Base-by-base conservation (phyloP, 495 filamentous ascomycete genomes). In the Aspergillus baeticus region DNA sequence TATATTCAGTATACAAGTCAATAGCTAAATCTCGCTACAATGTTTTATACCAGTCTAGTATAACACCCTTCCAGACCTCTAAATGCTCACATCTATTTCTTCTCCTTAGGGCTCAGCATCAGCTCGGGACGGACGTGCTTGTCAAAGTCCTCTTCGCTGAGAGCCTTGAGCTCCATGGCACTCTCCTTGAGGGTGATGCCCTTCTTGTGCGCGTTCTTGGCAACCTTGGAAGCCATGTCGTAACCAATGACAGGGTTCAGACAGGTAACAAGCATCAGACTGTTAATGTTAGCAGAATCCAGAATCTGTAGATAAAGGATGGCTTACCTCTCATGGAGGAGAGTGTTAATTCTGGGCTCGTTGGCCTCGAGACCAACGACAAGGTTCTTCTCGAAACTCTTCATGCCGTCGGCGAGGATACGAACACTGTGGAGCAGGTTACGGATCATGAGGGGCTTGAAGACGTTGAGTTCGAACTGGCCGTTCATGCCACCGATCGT, bases 181-280 rank as follows among this genome's bases (percentile, higher is more conserved):
- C 88, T 91, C 75, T 92, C 79, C 79, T 97, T 97, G 39, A 98
- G 81, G 20, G 90, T 96, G 55, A 89, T 72, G 26, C 91, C 91
- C 84, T 97, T 98, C 86, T 97, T 96, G 80, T 98, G 94, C 17
- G 94, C 94, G 69, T 98, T 94, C 89, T 98, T 98, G 61, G 94
- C 94, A 13, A 97, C 93, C 81, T 96, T 97, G 69, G 85, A 90
- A 43, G 94, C 94, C 88, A 92, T 94, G 69, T 98, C 94, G 76
- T 98, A 98, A 33, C 94, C 94, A 70, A 98, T 98, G 70, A 97
- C 89, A 54, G 92, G 93, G 81, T 98, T 98, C 61, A 98, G 78
- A 80, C 95, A 98, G 49, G 94, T 98, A 36, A 98, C 94, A 54
- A 98, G 81, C 94, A 98, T 98, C 66, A 98, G 81, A 72, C 91